Base-by-base conservation (phyloP, 768 basidiomycete species). In the Amanita fuliginea region DNA sequence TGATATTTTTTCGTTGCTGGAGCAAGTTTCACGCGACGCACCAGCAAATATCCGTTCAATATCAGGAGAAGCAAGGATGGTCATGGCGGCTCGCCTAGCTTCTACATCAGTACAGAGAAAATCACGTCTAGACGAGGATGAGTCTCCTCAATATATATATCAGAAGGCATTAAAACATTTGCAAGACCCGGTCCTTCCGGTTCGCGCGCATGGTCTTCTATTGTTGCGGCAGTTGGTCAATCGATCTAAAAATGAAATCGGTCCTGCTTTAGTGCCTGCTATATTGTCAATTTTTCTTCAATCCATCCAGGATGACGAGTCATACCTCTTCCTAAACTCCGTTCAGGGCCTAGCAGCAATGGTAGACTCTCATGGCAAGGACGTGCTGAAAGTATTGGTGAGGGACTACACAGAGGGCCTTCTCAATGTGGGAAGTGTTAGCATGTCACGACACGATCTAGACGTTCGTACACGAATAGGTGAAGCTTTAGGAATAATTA, bases 271-370 rank as follows among this genome's bases (percentile, higher is more conserved):
- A 21, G 64, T 82, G 13, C 91, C 92, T 5, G 86, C 83, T 0
- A 88, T 97, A 55, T 66, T 93, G 41, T 85, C 86, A 24, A 84
- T 96, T 48, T 95, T 97, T 62, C 63, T 94, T 54, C 81, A 88
- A 59, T 76, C 82, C 0, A 65, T 94, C 4, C 85, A 90, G 59
- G 92, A 96, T 53, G 86, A 93, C 34, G 95, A 98, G 59, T 91
- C 89, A n/a, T 97, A 92, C 63, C 80, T 97, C 48, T 97, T 91
- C 60, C 69, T 97, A 46, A 92, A 92, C 59, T 92, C 87, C 0
- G 84, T 95, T 11, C 89, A 93, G 57, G 94, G 94, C 0, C 72
- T 98, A 1, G 77, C 83, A n/a, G 80, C 76, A 3, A 82, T 97
- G 76, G 91, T 85, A 0, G 83, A 92, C 57, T 71, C 70, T 1